phyloP scores from a whole-genome alignment of 345 rosid genomes.

The Clausena lansium region DNA sequence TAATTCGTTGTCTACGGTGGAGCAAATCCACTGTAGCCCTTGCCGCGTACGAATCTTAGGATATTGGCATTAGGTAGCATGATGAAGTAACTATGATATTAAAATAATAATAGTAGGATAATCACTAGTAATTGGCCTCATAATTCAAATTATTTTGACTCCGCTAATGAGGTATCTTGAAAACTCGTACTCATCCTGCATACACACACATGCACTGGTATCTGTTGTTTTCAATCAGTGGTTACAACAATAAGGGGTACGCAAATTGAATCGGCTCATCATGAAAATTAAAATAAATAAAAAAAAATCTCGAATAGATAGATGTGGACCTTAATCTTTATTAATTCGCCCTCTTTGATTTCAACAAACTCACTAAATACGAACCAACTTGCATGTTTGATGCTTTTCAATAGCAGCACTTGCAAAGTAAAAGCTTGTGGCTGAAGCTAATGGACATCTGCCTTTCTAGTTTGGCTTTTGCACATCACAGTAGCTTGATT shows the following conservation, averaged over 20 bases:
- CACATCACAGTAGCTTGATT: neutral
- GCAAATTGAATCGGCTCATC: neutral
- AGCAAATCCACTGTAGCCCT: too few species aligned
- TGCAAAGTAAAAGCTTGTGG: neutral
- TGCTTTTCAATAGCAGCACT: neutral
- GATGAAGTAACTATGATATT: neutral
- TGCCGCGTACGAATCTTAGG: too few species aligned
- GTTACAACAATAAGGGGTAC: neutral
- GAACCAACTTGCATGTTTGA: neutral
- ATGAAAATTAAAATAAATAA: too few species aligned
- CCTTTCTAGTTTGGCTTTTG: neutral
- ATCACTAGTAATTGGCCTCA: neutral
- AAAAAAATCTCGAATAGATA: neutral
- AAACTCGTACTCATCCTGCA: neutral
- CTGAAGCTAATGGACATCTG: too few species aligned
- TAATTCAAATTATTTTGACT: neutral
- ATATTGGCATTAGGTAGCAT: neutral
- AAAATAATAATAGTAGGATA: neutral
- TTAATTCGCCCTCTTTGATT: neutral
- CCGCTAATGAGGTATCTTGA: neutral
- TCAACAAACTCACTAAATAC: neutral
- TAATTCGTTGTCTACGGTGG: too few species aligned
- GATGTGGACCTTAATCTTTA: neutral
- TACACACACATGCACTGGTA: neutral
- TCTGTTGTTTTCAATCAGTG: constrained; percentile 1